phyloP scores from a whole-genome alignment of 1,284 basidiomycete species.

The Leucoagaricus sp. region DNA sequence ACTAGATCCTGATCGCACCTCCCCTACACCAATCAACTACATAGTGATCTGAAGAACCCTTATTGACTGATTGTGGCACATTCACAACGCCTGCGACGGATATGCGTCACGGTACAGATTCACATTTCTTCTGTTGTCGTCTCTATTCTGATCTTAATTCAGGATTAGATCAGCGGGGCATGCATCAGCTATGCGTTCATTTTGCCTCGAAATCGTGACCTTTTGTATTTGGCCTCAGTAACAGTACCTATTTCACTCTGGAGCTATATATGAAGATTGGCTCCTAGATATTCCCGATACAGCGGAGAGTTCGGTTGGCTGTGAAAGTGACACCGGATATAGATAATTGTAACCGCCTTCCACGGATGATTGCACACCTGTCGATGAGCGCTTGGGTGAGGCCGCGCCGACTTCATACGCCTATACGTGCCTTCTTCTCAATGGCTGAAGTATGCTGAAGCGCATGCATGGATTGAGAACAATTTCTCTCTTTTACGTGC shows the following conservation, averaged over 20 bases:
- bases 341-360: slow-evolving; percentile 38
- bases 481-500: slow-evolving; percentile 33
- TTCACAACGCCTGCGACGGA: slow-evolving; percentile 19
- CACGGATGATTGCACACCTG: slow-evolving; percentile 43
- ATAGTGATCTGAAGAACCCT: slow-evolving; percentile 14
- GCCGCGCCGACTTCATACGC: slow-evolving; percentile 20
- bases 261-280: slow-evolving; percentile 29
- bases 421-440: slow-evolving; percentile 25
- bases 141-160: not conserved
- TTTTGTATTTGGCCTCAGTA: slow-evolving; percentile 5
- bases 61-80: slow-evolving; percentile 38
- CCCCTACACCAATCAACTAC: slow-evolving; percentile 23
- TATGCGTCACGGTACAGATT: slow-evolving; percentile 14
- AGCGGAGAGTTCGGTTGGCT: slow-evolving; percentile 34
- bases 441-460: slow-evolving; percentile 28
- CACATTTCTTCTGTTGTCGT: not conserved
- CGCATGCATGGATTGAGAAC: slow-evolving; percentile 27
- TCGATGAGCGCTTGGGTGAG: slow-evolving; percentile 30
- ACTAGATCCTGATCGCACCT: slow-evolving; percentile 25
- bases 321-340: slow-evolving; percentile 36
- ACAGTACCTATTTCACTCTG: slow-evolving; percentile 3
- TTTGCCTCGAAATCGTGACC: not conserved
- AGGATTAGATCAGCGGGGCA: slow-evolving; percentile 3
- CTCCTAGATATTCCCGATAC: slow-evolving; percentile 34
- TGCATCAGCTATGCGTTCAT: slow-evolving; percentile 7